Evolutionary conservation across 768 basidiomycete species (phyloP).

Genomic region (Boletus reticulatus): DNA sequence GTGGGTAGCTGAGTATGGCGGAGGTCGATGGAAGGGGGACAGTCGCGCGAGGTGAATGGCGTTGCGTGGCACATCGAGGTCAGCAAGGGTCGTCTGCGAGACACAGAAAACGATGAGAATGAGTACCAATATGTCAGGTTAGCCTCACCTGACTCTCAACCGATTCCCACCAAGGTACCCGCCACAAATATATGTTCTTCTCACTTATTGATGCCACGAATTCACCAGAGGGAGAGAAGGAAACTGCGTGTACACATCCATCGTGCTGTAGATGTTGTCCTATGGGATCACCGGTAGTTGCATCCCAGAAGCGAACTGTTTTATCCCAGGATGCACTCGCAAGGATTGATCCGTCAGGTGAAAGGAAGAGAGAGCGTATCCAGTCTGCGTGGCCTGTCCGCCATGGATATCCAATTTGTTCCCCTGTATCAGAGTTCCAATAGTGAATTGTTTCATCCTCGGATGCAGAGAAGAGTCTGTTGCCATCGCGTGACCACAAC

Average conservation of each 20-base stretch:
- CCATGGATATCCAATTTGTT: slow-evolving; percentile 5
- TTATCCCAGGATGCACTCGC: not conserved
- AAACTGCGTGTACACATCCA: not conserved
- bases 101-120: too few species aligned
- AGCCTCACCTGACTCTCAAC: not conserved
- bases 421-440: slow-evolving; percentile 6
- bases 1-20: too few species aligned
- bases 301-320: slow-evolving; percentile 7
- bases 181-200: too few species aligned
- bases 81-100: too few species aligned
- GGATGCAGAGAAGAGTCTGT: too few species aligned
- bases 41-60: too few species aligned
- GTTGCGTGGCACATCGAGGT: too few species aligned
- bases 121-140: too few species aligned
- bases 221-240: slow-evolving; percentile 10
- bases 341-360: slow-evolving; percentile 5
- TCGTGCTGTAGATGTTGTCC: not conserved
- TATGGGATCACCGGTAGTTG: not conserved
- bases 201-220: too few species aligned
- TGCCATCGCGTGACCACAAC: slow-evolving; percentile 2
- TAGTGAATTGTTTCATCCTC: not conserved
- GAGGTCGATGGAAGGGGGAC: too few species aligned
- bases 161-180: too few species aligned
- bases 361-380: not conserved
- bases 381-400: slow-evolving; percentile 11